Evolutionary conservation across 371 early-diverging fungal genomes (phyloP).

Genomic region (Blakeslea trispora): DNA sequence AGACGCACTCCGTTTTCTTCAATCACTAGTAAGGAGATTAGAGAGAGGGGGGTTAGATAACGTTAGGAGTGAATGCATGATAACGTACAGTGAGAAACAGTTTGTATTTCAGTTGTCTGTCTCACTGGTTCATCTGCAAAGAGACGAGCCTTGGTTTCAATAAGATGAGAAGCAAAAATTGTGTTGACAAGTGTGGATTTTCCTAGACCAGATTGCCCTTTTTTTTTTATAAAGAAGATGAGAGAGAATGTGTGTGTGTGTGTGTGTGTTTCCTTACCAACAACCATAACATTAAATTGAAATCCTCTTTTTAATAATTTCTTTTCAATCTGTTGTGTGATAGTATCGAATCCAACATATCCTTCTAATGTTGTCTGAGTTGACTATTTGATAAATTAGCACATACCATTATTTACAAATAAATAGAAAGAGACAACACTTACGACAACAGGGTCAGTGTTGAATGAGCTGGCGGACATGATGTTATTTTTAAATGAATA

Average conservation of each 20-base stretch:
- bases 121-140: constrained; percentile 67
- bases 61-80: background rate
- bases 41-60: too few relatives aligned
- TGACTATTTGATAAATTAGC: too few relatives aligned
- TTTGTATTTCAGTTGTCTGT: constrained; percentile 82
- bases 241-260: too few relatives aligned
- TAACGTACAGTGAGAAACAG: constrained; percentile 72
- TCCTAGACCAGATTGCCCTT: constrained; percentile 97
- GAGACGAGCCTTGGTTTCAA: constrained; percentile 80
- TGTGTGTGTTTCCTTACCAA: too few relatives aligned
- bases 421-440: too few relatives aligned
- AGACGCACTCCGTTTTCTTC: constrained; percentile 85
- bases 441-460: too few relatives aligned
- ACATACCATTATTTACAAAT: too few relatives aligned
- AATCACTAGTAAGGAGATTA: constrained; percentile 60
- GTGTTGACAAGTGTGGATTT: constrained; percentile 99
- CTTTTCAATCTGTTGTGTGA: constrained; percentile 90
- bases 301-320: constrained; percentile 93
- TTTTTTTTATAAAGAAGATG: too few relatives aligned
- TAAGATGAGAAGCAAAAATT: constrained; percentile 81
- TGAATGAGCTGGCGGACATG: too few relatives aligned
- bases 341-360: constrained; percentile 95
- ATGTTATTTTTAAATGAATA: too few relatives aligned
- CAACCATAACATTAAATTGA: constrained; percentile 93
- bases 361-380: too few relatives aligned